These are phyloP conservation scores for Apiospora phragmitis DNA, from an alignment of 2,329 filamentous ascomycete species.

Conservation along the genomic window DNA sequence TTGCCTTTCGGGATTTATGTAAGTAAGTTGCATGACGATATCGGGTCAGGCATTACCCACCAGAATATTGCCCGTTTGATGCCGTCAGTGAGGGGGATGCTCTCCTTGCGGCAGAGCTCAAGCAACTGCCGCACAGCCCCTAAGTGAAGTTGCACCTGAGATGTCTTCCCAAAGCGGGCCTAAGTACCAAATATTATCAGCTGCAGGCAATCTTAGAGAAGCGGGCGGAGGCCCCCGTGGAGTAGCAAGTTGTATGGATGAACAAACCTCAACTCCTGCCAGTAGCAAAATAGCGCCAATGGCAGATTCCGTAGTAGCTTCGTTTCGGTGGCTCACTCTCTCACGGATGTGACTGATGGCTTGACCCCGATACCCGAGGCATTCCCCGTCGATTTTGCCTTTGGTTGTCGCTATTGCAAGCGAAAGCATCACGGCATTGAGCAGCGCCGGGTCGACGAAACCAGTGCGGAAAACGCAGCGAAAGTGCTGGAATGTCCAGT, in stretches of 20 bases:
- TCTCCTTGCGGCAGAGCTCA: slow-evolving; percentile 27
- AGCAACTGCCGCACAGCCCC: slow-evolving; percentile 38
- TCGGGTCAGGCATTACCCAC: neutral
- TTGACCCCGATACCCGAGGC: slow-evolving; percentile 36
- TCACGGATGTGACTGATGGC: slow-evolving; percentile 34
- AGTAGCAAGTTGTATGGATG: neutral
- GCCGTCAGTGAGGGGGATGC: slow-evolving; percentile 33
- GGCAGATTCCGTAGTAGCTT: slow-evolving; percentile 35
- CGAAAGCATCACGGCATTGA: slow-evolving; percentile 41
- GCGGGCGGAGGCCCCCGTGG: neutral
- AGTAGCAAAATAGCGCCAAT: slow-evolving; percentile 43
- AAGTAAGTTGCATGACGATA: neutral
- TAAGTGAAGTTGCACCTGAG: slow-evolving; percentile 44
- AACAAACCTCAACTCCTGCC: slow-evolving; percentile 41
- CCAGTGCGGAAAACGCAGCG: slow-evolving; percentile 34
- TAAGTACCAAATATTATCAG: slow-evolving; percentile 21
- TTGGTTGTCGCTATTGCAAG: slow-evolving; percentile 33
- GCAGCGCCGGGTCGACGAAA: slow-evolving; percentile 36
- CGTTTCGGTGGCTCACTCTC: slow-evolving; percentile 30
- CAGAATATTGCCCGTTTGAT: slow-evolving; percentile 41
- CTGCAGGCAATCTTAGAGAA: neutral
- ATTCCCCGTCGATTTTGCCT: slow-evolving; percentile 30
- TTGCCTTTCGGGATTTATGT: slow-evolving; percentile 34
- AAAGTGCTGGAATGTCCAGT: slow-evolving; percentile 40
- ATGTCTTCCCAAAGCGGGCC: slow-evolving; percentile 37